Conservation (phyloP, 1,284 basidiomycete genomes). For the Anthracocystis panici-leucophaei region DNA sequence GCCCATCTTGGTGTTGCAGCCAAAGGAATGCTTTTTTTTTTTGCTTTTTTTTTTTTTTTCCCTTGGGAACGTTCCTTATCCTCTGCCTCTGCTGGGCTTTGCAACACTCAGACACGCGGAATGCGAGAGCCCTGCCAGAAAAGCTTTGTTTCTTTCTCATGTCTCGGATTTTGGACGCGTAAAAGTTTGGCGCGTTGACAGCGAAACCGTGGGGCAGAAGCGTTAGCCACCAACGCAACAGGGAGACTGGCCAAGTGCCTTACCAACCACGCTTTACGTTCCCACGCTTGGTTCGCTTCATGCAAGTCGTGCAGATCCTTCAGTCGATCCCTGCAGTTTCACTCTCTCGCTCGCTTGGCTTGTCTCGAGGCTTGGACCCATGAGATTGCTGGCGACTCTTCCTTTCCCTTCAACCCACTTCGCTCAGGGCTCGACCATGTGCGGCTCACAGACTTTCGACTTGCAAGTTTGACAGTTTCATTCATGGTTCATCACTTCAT, state of each 20-base stretch:
- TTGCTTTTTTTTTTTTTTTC: no score
- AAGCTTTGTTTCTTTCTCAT: not conserved
- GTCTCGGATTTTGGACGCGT: conserved; percentile 6
- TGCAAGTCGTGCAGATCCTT: conserved; percentile 29
- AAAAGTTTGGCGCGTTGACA: conserved; percentile 7
- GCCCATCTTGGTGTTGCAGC: not conserved
- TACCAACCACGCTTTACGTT: not conserved
- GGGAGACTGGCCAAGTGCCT: conserved; percentile 1
- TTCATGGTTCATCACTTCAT: not conserved
- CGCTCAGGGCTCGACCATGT: no score
- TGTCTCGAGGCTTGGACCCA: not conserved
- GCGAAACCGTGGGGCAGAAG: not conserved
- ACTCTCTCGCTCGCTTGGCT: not conserved
- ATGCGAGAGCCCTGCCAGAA: not conserved
- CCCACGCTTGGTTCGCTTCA: conserved; percentile 13
- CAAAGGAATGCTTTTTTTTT: conserved; percentile 5
- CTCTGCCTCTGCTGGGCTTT: conserved; percentile 8
- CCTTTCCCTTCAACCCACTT: not conserved
- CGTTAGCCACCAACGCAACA: not conserved
- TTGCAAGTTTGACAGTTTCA: no score
- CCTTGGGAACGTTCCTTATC: not conserved
- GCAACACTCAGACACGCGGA: conserved; percentile 6
- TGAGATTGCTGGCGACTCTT: not conserved
- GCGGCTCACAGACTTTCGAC: no score
- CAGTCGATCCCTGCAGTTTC: conserved; percentile 10